A percentile compares a stretch with the other conserved stretches of the same genome.
Evolutionary conservation across 73 alveolate genomes (phyloP).

Genomic region (Symbiodinium pilosum): DNA sequence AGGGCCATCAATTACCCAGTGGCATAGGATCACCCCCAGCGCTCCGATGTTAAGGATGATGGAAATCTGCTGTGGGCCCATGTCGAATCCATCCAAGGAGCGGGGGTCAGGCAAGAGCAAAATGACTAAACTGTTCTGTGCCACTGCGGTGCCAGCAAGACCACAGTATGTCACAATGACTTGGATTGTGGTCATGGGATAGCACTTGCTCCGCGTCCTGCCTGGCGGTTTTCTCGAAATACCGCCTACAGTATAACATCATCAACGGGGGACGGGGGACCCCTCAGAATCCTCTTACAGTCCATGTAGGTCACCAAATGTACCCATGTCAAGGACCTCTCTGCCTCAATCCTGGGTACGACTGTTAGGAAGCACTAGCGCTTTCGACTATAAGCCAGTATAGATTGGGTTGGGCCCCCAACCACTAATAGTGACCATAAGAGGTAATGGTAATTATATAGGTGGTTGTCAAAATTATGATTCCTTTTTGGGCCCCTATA

Average conservation of each 20-base stretch:
- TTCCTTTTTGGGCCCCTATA: too few species aligned
- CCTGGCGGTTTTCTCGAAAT: too few species aligned
- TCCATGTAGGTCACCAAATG: too few species aligned
- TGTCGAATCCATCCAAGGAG: constrained; percentile 13
- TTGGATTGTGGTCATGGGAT: constrained; percentile 34
- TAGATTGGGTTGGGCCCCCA: too few species aligned
- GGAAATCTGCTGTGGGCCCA: constrained; percentile 43
- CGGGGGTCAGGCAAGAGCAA: constrained; percentile 56
- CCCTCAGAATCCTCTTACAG: too few species aligned
- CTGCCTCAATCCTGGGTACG: background rate
- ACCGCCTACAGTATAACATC: too few species aligned
- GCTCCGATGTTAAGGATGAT: constrained; percentile 33
- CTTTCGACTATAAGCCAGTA: constrained; percentile 17
- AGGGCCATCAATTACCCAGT: too few species aligned
- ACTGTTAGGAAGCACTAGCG: constrained; percentile 5
- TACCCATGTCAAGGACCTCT: too few species aligned
- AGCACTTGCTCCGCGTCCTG: constrained; percentile 11
- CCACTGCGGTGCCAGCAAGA: constrained; percentile 19
- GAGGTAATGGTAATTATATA: too few species aligned
- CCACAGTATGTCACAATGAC: constrained; percentile 37
- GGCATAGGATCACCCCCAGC: constrained; percentile 22
- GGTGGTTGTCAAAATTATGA: too few species aligned
- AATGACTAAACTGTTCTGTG: constrained; percentile 27
- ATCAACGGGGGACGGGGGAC: too few species aligned
- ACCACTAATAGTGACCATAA: too few species aligned